Evolutionary conservation across 345 rosid genomes (phyloP).

Genomic region (Gossypium thurberi): DNA sequence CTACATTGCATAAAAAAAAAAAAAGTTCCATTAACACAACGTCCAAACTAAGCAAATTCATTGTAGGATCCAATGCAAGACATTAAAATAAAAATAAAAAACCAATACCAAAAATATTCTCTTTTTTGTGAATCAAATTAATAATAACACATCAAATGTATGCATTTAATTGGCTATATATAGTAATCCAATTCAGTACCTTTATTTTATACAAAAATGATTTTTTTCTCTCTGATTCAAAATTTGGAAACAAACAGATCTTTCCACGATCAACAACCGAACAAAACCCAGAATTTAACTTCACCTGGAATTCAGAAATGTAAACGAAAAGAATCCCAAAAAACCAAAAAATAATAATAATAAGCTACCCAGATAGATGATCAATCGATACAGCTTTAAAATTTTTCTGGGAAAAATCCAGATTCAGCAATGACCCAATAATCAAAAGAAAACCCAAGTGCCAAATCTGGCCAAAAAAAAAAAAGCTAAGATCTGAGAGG

Average conservation of each 20-base stretch:
- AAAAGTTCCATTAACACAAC: neutral
- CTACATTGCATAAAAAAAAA: neutral
- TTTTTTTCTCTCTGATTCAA: neutral
- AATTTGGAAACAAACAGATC: neutral
- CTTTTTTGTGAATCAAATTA: neutral
- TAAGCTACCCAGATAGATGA: neutral
- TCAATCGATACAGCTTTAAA: neutral
- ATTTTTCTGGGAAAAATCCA: neutral
- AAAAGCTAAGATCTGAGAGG: neutral
- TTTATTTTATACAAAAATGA: neutral
- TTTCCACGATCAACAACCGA: neutral
- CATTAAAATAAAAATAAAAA: neutral
- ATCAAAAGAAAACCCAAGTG: neutral
- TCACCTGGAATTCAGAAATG: neutral
- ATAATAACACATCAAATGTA: neutral
- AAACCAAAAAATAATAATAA: too few species aligned
- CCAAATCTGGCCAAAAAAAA: neutral
- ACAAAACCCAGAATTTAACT: neutral
- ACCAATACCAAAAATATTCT: neutral
- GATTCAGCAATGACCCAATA: neutral
- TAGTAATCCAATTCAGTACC: neutral
- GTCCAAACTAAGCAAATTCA: neutral
- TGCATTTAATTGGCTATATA: neutral
- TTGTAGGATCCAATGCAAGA: neutral
- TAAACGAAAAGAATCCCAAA: neutral